These are phyloP conservation scores for Verticillium alfalfae DNA, from an alignment of 2,329 filamentous ascomycete species.

Conservation along the genomic window DNA sequence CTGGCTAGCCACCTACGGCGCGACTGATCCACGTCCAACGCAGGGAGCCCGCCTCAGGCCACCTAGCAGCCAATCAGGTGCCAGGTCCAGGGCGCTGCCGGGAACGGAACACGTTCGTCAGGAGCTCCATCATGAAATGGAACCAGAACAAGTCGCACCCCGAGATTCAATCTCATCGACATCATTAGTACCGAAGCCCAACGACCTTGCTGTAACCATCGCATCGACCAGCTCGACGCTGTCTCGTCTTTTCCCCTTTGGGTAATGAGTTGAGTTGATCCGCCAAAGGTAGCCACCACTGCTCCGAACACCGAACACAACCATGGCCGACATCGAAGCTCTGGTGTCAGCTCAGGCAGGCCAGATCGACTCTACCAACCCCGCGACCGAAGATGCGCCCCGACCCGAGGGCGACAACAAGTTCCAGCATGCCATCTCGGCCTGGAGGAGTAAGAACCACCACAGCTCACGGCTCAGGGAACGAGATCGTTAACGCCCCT, in stretches of 20 bases:
- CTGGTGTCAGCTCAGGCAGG: slow-evolving; percentile 8
- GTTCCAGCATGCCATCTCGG: slow-evolving; percentile 91
- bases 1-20: not conserved
- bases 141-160: not conserved
- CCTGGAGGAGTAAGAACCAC: slow-evolving; percentile 75
- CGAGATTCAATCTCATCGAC: not conserved
- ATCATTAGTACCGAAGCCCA: not conserved
- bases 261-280: slow-evolving; percentile 9
- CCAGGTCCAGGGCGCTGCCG: not conserved
- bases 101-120: slow-evolving; percentile 11
- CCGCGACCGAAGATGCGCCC: slow-evolving; percentile 13
- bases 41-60: not conserved
- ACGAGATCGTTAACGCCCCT: slow-evolving; percentile 14
- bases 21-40: not conserved
- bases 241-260: not conserved
- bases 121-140: not conserved
- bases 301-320: slow-evolving; percentile 1
- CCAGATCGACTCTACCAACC: slow-evolving; percentile 10
- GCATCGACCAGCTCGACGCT: not conserved
- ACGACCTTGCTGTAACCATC: not conserved
- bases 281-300: not conserved
- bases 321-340: slow-evolving; percentile 17
- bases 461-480: not conserved
- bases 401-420: slow-evolving; percentile 68
- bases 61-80: slow-evolving; percentile 1